These are phyloP conservation scores for Mortierella sp. DNA, from an alignment of 371 early-diverging fungal species.

Conservation along the genomic window DNA sequence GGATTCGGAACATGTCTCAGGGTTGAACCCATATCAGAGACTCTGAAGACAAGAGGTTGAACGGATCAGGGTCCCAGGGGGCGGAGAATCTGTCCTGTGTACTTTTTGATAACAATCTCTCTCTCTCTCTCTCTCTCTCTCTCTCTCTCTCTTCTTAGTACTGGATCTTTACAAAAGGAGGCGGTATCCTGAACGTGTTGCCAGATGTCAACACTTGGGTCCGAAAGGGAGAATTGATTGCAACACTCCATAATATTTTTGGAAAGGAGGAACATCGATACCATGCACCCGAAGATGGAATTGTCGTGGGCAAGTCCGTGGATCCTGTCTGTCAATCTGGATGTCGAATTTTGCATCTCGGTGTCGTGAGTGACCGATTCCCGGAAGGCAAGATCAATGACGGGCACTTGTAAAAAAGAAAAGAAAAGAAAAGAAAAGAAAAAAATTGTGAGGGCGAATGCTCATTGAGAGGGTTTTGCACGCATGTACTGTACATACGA, in stretches of 20 bases:
- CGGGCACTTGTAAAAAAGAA: constrained; percentile 59
- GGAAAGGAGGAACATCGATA: constrained; percentile 92
- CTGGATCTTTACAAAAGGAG: constrained; percentile 68
- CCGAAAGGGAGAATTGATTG: constrained; percentile 88
- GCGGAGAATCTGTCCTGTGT: no score
- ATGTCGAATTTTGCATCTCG: constrained; percentile 82
- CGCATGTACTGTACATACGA: no score
- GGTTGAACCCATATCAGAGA: no score
- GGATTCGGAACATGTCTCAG: no score
- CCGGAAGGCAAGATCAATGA: constrained; percentile 61
- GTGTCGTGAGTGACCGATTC: constrained; percentile 73
- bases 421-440: neutral
- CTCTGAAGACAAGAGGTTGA: no score
- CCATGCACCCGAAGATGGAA: constrained; percentile 86
- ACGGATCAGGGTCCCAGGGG: no score
- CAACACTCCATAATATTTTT: constrained; percentile 91
- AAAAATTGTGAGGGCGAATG: neutral
- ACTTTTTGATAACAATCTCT: constrained; percentile 18
- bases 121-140: constrained; percentile 14
- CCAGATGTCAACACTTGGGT: constrained; percentile 90
- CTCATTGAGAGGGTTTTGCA: no score
- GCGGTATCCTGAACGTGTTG: constrained; percentile 67
- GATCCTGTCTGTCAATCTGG: constrained; percentile 87
- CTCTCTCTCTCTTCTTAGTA: constrained; percentile 53
- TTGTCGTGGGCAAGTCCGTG: constrained; percentile 72